These are phyloP conservation scores for Colletotrichum acutatum DNA, from an alignment of 2,329 filamentous ascomycete genomes.

Conservation along the genomic window DNA sequence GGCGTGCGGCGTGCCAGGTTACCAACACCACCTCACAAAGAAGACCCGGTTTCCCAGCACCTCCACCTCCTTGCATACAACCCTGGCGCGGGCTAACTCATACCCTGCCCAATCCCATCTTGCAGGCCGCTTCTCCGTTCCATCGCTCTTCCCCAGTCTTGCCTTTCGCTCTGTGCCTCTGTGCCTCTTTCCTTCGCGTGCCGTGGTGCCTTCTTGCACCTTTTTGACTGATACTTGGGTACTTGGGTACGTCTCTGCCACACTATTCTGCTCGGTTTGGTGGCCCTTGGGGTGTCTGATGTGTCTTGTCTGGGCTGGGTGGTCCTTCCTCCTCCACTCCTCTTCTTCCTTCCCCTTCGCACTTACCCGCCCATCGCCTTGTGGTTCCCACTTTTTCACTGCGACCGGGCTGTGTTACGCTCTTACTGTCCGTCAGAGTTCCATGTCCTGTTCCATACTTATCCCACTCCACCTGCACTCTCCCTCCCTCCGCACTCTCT, in stretches of 20 bases:
- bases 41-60: slow-evolving; percentile 1
- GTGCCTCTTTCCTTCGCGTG: neutral
- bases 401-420: slow-evolving; percentile 26
- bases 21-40: neutral
- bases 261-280: slow-evolving; percentile 8
- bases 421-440: slow-evolving; percentile 31
- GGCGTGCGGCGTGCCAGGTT: no score
- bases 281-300: neutral
- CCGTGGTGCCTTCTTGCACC: neutral
- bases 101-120: slow-evolving; percentile 21
- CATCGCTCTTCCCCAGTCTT: slow-evolving; percentile 18
- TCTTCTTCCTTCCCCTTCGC: neutral
- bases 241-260: neutral
- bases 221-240: neutral
- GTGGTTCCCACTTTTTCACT: slow-evolving; percentile 28
- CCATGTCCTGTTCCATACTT: slow-evolving; percentile 30
- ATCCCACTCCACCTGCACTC: slow-evolving; percentile 37
- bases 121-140: slow-evolving; percentile 1
- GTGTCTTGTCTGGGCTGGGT: slow-evolving; percentile 10
- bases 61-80: slow-evolving; percentile 31
- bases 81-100: neutral
- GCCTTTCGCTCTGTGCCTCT: neutral
- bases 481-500: slow-evolving; percentile 27
- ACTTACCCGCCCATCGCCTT: slow-evolving; percentile 28
- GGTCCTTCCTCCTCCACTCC: slow-evolving; percentile 1